These are phyloP conservation scores for Margaritispora aquatica DNA, from an alignment of 495 filamentous ascomycete species.

Conservation along the genomic window DNA sequence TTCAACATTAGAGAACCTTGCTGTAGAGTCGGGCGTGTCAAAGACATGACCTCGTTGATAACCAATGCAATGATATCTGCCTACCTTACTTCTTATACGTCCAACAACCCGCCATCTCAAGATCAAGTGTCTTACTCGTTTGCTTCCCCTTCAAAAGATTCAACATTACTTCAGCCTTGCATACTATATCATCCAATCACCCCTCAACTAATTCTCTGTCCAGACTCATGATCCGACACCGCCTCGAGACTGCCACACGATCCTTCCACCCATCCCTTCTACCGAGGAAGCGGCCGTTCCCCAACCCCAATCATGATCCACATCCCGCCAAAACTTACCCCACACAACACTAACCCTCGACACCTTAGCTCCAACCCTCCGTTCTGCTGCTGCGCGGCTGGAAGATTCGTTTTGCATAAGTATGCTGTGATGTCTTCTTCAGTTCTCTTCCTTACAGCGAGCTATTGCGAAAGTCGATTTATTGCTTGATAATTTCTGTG, in stretches of 20 bases:
- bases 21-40: too few species aligned
- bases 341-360: background rate
- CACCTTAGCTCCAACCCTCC: background rate
- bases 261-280: constrained; percentile 7
- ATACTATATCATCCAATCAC: background rate
- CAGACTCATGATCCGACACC: constrained; percentile 3
- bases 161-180: constrained; percentile 14
- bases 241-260: background rate
- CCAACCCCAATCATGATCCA: background rate
- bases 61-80: too few species aligned
- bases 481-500: background rate
- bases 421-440: background rate
- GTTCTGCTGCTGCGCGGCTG: background rate
- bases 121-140: background rate
- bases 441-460: background rate
- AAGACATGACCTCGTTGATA: too few species aligned
- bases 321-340: constrained; percentile 2
- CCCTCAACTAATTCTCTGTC: too few species aligned
- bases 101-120: too few species aligned
- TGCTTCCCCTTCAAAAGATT: background rate
- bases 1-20: too few species aligned
- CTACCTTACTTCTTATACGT: too few species aligned
- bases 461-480: too few species aligned
- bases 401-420: constrained; percentile 1
- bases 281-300: constrained; percentile 11